These are phyloP conservation scores for Xylariaceae sp. DNA, from an alignment of 2,329 filamentous ascomycete genomes.

Conservation along the genomic window DNA sequence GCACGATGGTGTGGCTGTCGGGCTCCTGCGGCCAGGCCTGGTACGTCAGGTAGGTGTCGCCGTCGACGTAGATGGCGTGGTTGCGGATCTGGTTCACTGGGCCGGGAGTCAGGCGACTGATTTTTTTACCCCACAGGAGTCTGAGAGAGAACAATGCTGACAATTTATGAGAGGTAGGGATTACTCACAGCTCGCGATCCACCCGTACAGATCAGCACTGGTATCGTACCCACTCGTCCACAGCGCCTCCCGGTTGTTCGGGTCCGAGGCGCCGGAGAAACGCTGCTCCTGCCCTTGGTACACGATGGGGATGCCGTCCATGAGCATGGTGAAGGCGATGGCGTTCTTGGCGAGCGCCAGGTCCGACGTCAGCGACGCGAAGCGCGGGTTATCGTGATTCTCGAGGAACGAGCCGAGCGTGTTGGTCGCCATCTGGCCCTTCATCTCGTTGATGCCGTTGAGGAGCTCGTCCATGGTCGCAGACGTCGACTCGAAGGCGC, in stretches of 20 bases:
- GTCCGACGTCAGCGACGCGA: conserved; percentile 41
- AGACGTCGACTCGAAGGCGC: conserved; percentile 27
- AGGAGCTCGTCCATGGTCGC: conserved; percentile 32
- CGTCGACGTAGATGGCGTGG: conserved; percentile 34
- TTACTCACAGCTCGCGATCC: conserved; percentile 30
- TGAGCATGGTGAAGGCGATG: conserved; percentile 49
- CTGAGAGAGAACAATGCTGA: too few relatives aligned
- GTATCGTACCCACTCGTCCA: conserved; percentile 45
- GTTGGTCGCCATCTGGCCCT: conserved; percentile 17
- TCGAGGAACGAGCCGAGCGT: conserved; percentile 42
- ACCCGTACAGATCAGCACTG: conserved; percentile 33
- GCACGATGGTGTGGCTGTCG: conserved; percentile 37
- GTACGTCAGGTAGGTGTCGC: conserved; percentile 34
- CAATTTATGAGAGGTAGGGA: too few relatives aligned
- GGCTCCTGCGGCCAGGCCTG: conserved; percentile 34
- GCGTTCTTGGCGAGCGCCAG: conserved; percentile 47
- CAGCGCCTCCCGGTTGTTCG: conserved; percentile 44
- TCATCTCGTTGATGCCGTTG: conserved; percentile 24
- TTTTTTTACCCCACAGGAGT: too few relatives aligned
- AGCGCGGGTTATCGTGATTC: conserved; percentile 45
- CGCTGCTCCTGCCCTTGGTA: conserved; percentile 58
- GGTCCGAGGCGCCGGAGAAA: conserved; percentile 37
- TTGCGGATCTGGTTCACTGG: conserved; percentile 45
- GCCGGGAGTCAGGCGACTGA: too few relatives aligned
- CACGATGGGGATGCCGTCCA: conserved; percentile 54